Conservation (phyloP, 495 filamentous ascomycete species). For the Aspergillus affinis region DNA sequence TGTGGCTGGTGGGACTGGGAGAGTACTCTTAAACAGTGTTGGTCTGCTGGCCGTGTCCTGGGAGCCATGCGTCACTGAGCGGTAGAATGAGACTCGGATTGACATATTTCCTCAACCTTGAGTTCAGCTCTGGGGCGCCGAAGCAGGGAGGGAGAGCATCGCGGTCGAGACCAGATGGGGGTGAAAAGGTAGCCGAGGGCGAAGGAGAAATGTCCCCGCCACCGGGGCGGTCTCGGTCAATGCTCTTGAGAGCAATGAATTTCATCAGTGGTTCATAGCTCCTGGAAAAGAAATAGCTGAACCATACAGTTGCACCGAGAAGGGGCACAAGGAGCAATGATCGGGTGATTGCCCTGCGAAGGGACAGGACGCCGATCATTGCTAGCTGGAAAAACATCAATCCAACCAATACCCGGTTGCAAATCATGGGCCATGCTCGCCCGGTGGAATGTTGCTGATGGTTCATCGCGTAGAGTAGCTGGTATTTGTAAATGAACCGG, state of each 20-base stretch:
- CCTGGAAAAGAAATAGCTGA: constrained; percentile 68
- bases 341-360: constrained; percentile 66
- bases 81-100: constrained; percentile 47
- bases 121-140: constrained; percentile 39
- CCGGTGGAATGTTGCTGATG: constrained; percentile 94
- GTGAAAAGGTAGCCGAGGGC: constrained; percentile 39
- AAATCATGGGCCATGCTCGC: constrained; percentile 92
- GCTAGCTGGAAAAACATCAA: constrained; percentile 84
- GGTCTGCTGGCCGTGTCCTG: constrained; percentile 27
- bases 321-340: constrained; percentile 75
- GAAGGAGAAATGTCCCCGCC: constrained; percentile 39
- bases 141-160: constrained; percentile 43
- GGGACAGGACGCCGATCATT: constrained; percentile 82
- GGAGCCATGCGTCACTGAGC: constrained; percentile 48
- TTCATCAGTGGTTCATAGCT: constrained; percentile 83
- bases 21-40: constrained; percentile 11
- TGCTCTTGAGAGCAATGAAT: constrained; percentile 88
- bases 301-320: constrained; percentile 77
- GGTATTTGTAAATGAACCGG: constrained; percentile 96
- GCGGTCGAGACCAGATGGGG: constrained; percentile 45
- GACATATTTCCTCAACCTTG: constrained; percentile 46
- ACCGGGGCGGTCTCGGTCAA: constrained; percentile 54
- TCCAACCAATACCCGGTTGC: constrained; percentile 81
- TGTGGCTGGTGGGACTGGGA: too few species aligned
- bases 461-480: constrained; percentile 97